Percentiles rank a stretch among this genome's conserved stretches.
phyloP scores from a whole-genome alignment of 1,284 basidiomycete genomes.

The Leucoagaricus sp. region DNA sequence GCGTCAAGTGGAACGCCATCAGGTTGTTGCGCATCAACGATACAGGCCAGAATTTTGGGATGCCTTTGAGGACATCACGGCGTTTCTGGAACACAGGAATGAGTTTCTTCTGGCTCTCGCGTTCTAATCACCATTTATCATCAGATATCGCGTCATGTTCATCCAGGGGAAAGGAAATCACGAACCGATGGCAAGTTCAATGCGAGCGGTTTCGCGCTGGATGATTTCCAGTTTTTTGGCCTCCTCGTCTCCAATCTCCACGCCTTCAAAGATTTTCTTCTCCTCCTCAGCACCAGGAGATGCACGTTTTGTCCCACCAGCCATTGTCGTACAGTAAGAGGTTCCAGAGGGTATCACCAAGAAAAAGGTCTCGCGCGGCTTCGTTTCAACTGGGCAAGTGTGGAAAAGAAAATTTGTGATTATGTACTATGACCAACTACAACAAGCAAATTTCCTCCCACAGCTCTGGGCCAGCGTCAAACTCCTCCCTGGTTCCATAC shows the following conservation, averaged over 20 bases:
- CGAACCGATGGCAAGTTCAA: conserved; percentile 72
- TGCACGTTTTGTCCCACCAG: conserved; percentile 68
- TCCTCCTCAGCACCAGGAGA: conserved; percentile 71
- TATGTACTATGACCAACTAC: conserved; percentile 18
- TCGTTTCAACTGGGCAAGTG: neutral
- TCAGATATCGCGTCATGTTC: neutral
- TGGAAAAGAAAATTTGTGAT: conserved; percentile 20
- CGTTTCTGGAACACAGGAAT: conserved; percentile 67
- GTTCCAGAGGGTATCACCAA: conserved; percentile 11
- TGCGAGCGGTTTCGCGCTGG: conserved; percentile 66
- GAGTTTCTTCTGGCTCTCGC: conserved; percentile 56
- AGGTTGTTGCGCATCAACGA: conserved; percentile 70
- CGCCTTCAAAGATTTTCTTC: conserved; percentile 65
- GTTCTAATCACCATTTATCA: conserved; percentile 50
- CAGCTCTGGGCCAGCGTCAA: neutral
- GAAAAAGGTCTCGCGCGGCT: conserved; percentile 3
- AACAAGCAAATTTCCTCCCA: conserved; percentile 10
- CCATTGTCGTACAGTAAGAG: conserved; percentile 33
- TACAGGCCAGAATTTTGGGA: conserved; percentile 78
- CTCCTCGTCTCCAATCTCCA: conserved; percentile 69
- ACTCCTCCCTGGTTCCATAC: neutral
- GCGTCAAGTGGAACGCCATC: conserved; percentile 64
- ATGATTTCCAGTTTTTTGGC: conserved; percentile 62
- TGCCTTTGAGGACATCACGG: conserved; percentile 61
- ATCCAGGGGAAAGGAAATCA: conserved; percentile 17